Evolutionary conservation across 192 early-diverging fungal species (phyloP).

Genomic region (Coemansia sp.): DNA sequence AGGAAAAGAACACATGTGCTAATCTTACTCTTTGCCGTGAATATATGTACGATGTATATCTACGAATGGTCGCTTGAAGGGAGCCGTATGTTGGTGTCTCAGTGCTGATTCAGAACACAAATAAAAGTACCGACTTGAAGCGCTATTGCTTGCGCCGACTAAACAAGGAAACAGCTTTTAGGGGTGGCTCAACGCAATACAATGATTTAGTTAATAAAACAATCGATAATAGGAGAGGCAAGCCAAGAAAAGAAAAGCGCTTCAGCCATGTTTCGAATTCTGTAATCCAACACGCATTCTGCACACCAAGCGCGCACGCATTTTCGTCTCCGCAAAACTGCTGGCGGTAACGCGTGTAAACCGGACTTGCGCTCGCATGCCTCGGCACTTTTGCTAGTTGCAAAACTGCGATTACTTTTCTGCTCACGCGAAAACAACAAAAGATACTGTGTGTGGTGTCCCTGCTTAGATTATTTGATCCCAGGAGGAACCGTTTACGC

Average conservation of each 20-base stretch:
- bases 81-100: not conserved
- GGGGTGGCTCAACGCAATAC: not conserved
- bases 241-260: constrained; percentile 2
- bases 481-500: not conserved
- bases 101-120: not conserved
- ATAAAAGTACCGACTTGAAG: not conserved
- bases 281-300: not conserved
- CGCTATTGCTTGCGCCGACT: not conserved
- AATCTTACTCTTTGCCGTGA: not conserved
- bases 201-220: constrained; percentile 6
- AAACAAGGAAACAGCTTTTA: constrained; percentile 3
- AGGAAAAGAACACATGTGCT: not conserved
- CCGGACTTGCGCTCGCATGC: constrained; percentile 1
- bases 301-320: constrained; percentile 5
- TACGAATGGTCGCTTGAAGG: not conserved
- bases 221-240: constrained; percentile 8
- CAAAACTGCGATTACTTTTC: constrained; percentile 8
- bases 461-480: not conserved
- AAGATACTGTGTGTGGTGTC: not conserved
- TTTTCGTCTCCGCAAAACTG: constrained; percentile 1
- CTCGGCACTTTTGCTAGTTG: not conserved
- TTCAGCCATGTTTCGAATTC: constrained; percentile 3
- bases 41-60: not conserved
- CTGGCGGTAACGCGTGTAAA: not conserved
- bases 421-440: constrained; percentile 6